Conservation (phyloP, 2,329 filamentous ascomycete genomes). For the Colletotrichum tofieldiae region DNA sequence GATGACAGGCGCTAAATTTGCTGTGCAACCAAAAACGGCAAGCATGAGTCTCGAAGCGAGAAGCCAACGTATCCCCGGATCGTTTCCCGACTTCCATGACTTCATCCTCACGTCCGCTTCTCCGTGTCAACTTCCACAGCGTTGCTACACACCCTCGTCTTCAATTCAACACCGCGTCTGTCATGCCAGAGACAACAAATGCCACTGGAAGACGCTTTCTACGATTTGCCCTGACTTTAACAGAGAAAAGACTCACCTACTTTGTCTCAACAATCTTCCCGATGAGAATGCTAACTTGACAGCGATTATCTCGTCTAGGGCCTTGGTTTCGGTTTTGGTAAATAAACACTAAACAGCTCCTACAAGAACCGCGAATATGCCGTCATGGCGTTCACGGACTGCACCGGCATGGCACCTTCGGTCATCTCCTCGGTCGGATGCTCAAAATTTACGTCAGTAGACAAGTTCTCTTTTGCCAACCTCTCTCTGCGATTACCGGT, state of each 20-base stretch:
- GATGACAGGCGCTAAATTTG: conserved; percentile 5
- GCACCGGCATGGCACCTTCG: background rate
- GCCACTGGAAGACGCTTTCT: background rate
- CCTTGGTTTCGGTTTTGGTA: background rate
- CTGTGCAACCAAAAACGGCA: conserved; percentile 10
- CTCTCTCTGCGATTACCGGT: background rate
- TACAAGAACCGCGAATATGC: too few relatives aligned
- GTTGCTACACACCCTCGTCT: background rate
- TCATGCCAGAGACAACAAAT: background rate
- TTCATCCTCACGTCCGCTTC: background rate
- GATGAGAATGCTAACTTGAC: background rate
- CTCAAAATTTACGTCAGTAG: background rate
- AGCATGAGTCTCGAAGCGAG: background rate
- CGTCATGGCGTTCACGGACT: background rate
- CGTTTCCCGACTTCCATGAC: background rate
- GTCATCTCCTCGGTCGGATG: background rate
- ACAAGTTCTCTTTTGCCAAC: background rate
- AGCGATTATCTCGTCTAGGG: background rate
- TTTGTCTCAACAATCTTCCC: background rate
- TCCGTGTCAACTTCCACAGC: background rate
- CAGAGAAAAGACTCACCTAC: background rate
- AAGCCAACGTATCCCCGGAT: background rate
- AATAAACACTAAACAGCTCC: background rate
- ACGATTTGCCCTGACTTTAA: background rate
- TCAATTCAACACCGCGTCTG: background rate